Evolutionary conservation across 2,329 filamentous ascomycete species (phyloP).

Genomic region (Neofusicoccum umdonicola): DNA sequence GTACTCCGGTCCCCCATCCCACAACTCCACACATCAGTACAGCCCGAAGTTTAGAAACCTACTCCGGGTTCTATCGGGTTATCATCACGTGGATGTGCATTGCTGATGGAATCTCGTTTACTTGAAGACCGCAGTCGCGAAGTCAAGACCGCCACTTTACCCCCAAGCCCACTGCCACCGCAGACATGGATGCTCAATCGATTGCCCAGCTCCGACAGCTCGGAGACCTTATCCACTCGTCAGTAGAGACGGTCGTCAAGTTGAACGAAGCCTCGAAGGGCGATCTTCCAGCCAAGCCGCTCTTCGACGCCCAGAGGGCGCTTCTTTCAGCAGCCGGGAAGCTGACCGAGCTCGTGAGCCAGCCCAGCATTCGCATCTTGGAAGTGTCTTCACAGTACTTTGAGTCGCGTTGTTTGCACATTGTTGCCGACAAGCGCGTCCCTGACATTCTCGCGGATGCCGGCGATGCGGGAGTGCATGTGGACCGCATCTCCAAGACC

Average conservation of each 20-base stretch:
- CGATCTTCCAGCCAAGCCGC: conserved; percentile 15
- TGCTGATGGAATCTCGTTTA: too few relatives aligned
- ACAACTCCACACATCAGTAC: too few relatives aligned
- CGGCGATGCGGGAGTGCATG: conserved; percentile 25
- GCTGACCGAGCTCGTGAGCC: conserved; percentile 34
- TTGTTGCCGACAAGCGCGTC: conserved; percentile 34
- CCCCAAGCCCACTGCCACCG: not conserved
- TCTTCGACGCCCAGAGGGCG: conserved; percentile 36
- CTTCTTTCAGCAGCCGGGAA: conserved; percentile 33
- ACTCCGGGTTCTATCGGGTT: too few relatives aligned
- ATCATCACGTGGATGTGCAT: too few relatives aligned
- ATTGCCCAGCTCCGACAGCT: not conserved
- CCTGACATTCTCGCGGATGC: conserved; percentile 33
- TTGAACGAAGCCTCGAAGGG: not conserved
- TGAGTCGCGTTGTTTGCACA: conserved; percentile 35
- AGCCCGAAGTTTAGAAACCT: too few relatives aligned
- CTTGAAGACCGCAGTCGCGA: not conserved
- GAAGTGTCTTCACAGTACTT: conserved; percentile 37
- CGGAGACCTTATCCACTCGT: not conserved
- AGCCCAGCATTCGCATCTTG: conserved; percentile 31
- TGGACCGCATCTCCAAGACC: conserved; percentile 22
- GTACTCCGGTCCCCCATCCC: not conserved
- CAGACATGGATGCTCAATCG: not conserved
- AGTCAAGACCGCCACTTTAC: too few relatives aligned
- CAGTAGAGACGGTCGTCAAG: not conserved